Conservation (phyloP, 306 rosid species). For the Inga oerstediana region DNA sequence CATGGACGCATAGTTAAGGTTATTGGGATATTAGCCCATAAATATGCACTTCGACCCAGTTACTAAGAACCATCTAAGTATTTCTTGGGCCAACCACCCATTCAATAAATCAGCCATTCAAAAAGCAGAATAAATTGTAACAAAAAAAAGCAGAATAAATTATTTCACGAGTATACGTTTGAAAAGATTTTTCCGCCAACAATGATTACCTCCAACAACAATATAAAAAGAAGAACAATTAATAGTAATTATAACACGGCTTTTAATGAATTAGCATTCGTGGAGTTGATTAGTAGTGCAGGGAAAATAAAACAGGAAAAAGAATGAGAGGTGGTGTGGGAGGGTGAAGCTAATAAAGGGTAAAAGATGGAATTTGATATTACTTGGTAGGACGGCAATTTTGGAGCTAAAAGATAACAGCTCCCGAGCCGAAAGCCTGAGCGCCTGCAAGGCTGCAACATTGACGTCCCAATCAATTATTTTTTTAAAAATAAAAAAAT, state of each 20-base stretch:
- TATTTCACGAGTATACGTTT: not conserved
- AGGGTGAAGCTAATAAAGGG: not conserved
- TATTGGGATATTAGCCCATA: not conserved
- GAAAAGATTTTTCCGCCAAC: not conserved
- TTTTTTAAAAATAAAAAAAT: not conserved
- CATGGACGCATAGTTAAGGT: not conserved
- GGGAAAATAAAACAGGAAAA: not conserved
- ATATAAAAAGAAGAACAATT: not conserved
- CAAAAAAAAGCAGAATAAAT: too few species aligned
- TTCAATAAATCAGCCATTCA: not conserved
- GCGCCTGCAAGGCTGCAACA: not conserved
- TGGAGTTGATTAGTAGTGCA: not conserved
- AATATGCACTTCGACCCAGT: not conserved
- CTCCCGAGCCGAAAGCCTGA: not conserved
- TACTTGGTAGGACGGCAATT: constrained; percentile 14
- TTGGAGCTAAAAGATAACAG: not conserved
- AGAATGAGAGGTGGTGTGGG: not conserved
- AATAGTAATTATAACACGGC: not conserved
- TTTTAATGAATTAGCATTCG: not conserved
- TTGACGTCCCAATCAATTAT: not conserved
- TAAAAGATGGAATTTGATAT: not conserved
- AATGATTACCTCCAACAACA: not conserved
- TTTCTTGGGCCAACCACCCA: not conserved
- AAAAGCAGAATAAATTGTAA: not conserved
- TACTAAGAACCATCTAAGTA: not conserved